Evolutionary conservation across 805 yeast genomes (phyloP).

Genomic region (Pachysolen tannophilus): DNA sequence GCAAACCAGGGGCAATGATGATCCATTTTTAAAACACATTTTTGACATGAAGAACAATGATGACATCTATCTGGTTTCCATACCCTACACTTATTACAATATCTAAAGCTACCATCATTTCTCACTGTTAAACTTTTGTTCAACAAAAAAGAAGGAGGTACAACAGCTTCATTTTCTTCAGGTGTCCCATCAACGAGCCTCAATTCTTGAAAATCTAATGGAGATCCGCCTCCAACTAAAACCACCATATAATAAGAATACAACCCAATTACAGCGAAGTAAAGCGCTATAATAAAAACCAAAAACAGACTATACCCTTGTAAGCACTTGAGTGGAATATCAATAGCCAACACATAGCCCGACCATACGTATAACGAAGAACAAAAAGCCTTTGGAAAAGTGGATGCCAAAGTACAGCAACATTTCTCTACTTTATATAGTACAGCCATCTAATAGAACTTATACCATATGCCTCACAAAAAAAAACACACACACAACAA

Average conservation of each 20-base stretch:
- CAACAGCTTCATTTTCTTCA: constrained; percentile 9
- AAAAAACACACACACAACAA: too few species aligned
- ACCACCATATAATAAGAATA: constrained; percentile 48
- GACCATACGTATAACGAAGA: constrained; percentile 39
- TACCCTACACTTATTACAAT: constrained; percentile 40
- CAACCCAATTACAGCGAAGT: constrained; percentile 29
- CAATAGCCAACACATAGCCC: constrained; percentile 27
- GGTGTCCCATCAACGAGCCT: constrained; percentile 13
- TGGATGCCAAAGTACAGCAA: constrained; percentile 28
- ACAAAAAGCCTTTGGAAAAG: constrained; percentile 44
- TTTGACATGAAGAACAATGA: constrained; percentile 43
- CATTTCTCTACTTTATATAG: constrained; percentile 12
- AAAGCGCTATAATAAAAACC: constrained; percentile 18
- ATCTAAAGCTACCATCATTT: constrained; percentile 57
- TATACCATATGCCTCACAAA: too few species aligned
- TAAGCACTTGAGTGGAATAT: constrained; percentile 19
- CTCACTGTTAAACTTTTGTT: constrained; percentile 36
- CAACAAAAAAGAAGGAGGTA: constrained; percentile 34
- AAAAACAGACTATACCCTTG: constrained; percentile 11
- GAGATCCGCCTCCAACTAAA: constrained; percentile 56
- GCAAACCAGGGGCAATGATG: constrained; percentile 94
- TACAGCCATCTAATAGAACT: too few species aligned
- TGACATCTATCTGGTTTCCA: constrained; percentile 59
- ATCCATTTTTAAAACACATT: constrained; percentile 64
- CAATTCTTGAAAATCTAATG: constrained; percentile 45